Conservation (phyloP, 306 rosid species). For the Senna tora region DNA sequence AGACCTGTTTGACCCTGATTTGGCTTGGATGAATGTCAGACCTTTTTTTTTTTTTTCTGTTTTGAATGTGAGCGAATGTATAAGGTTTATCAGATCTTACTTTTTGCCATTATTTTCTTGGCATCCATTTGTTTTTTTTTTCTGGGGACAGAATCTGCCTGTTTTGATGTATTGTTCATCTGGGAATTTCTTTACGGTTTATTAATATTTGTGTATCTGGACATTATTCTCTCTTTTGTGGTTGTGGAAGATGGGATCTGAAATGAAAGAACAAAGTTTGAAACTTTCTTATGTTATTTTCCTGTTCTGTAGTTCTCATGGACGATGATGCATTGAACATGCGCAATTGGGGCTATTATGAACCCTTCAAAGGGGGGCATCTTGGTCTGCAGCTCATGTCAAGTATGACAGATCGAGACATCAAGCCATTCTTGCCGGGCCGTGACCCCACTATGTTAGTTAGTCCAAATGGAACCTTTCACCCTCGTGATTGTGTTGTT, state of each 20-base stretch:
- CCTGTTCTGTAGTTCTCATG: constrained; percentile 69
- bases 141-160: background rate
- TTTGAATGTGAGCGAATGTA: constrained; percentile 1
- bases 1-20: constrained; percentile 18
- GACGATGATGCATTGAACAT: constrained; percentile 92
- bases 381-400: constrained; percentile 96
- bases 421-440: constrained; percentile 68
- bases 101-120: constrained; percentile 28
- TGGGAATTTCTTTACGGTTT: constrained; percentile 29
- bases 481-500: constrained; percentile 66
- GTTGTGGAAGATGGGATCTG: constrained; percentile 18
- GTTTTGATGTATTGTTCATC: constrained; percentile 6
- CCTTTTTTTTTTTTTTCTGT: background rate
- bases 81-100: background rate
- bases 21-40: constrained; percentile 12
- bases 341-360: constrained; percentile 97
- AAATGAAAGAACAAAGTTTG: constrained; percentile 32
- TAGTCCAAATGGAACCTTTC: constrained; percentile 62
- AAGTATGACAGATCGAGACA: constrained; percentile 74
- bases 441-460: constrained; percentile 68
- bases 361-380: constrained; percentile 82
- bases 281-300: constrained; percentile 33
- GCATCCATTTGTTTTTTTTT: constrained; percentile 15
- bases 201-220: background rate
- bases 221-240: constrained; percentile 7